A percentile compares a stretch with the other conserved stretches of the same genome.
These are phyloP conservation scores for Rhodosporidiobolus sp. DNA, from an alignment of 768 basidiomycete species.

Conservation along the genomic window DNA sequence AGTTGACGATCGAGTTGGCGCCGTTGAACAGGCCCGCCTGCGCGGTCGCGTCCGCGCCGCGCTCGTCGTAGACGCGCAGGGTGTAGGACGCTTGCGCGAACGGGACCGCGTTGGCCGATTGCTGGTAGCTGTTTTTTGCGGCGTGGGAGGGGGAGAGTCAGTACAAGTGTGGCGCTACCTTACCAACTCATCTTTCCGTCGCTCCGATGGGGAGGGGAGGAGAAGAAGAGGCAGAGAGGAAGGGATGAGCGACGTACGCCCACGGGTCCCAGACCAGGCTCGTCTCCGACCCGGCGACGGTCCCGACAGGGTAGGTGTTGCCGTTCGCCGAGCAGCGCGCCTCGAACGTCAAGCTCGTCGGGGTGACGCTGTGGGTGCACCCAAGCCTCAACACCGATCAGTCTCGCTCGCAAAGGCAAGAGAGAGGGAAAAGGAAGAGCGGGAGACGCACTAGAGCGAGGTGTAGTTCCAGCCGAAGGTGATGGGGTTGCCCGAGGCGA, in stretches of 20 bases:
- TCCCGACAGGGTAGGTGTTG: slow-evolving; percentile 83
- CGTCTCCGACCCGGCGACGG: slow-evolving; percentile 67
- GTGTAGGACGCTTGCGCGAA: slow-evolving; percentile 75
- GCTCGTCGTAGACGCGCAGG: slow-evolving; percentile 74
- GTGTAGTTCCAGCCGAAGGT: slow-evolving; percentile 93
- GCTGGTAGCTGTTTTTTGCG: slow-evolving; percentile 61
- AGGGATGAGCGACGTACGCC: slow-evolving; percentile 43
- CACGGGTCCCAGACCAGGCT: slow-evolving; percentile 71
- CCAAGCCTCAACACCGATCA: background rate
- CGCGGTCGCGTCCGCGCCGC: slow-evolving; percentile 63
- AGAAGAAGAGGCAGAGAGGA: background rate
- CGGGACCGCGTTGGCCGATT: slow-evolving; percentile 60
- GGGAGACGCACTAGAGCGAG: slow-evolving; percentile 54
- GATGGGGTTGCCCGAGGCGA: slow-evolving; percentile 66
- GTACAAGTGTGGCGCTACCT: no score
- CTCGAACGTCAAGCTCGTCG: slow-evolving; percentile 71
- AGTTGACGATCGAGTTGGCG: slow-evolving; percentile 63
- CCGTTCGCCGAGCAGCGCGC: slow-evolving; percentile 76
- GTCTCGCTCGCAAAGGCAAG: background rate
- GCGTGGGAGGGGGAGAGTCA: background rate
- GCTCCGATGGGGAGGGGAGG: no score
- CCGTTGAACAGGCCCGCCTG: slow-evolving; percentile 65
- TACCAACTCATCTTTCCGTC: no score
- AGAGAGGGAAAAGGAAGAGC: background rate
- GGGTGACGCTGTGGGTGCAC: slow-evolving; percentile 54